Percentiles rank a stretch among this genome's conserved stretches.
These are phyloP conservation scores for Ligustrum vulgare DNA, from an alignment of 257 asterid genomes.

Conservation along the genomic window DNA sequence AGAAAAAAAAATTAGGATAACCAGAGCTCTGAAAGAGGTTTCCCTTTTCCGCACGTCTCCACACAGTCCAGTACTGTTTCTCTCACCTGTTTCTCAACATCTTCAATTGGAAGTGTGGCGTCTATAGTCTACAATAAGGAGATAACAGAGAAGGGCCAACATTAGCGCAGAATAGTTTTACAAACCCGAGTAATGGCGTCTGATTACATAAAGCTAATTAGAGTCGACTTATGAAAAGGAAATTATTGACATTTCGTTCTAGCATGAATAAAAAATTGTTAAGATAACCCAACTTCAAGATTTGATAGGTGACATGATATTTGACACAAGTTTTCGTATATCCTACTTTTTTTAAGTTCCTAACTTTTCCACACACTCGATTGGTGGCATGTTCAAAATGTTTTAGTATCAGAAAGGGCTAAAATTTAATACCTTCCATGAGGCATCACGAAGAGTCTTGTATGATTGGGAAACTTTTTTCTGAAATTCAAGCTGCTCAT, in stretches of 20 bases:
- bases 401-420: constrained; percentile 3
- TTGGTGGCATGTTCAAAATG: not conserved
- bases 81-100: constrained; percentile 59
- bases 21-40: constrained; percentile 70
- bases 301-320: no score
- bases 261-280: not conserved
- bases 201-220: not conserved
- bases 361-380: not conserved
- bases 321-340: not conserved
- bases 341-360: not conserved
- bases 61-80: constrained; percentile 53
- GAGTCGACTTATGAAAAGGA: not conserved
- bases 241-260: not conserved
- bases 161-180: not conserved
- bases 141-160: constrained; percentile 4
- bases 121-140: constrained; percentile 56
- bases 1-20: not conserved
- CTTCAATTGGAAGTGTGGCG: constrained; percentile 72
- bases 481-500: constrained; percentile 96
- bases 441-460: constrained; percentile 53
- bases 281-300: not conserved
- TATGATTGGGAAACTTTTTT: constrained; percentile 65
- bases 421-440: constrained; percentile 73
- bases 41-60: constrained; percentile 55
- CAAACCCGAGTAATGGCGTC: not conserved